phyloP scores from a whole-genome alignment of 805 yeast species.

The Kodamaea restingae region DNA sequence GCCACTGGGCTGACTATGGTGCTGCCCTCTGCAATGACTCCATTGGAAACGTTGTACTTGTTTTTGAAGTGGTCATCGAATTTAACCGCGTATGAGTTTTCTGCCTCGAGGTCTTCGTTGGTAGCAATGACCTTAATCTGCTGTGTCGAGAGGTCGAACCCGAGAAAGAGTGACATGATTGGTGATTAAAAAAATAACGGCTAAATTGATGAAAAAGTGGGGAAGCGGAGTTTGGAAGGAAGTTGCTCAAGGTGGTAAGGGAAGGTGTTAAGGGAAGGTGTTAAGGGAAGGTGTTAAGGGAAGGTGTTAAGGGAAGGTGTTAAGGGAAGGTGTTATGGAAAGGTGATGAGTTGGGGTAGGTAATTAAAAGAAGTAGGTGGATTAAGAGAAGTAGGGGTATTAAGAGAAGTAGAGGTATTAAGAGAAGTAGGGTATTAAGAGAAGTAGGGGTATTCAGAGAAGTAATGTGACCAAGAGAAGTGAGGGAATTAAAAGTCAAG shows the following conservation, averaged over 20 bases:
- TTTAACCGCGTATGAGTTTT: conserved; percentile 59
- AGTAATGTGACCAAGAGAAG: too few relatives aligned
- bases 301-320: too few relatives aligned
- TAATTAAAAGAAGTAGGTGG: background rate
- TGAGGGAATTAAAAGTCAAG: too few relatives aligned
- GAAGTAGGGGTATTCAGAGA: too few relatives aligned
- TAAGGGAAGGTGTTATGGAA: too few relatives aligned
- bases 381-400: background rate
- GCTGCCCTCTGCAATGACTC: conserved; percentile 60
- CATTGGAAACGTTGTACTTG: conserved; percentile 63
- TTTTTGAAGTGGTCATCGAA: conserved; percentile 62
- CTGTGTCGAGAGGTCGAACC: conserved; percentile 87
- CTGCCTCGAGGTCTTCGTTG: conserved; percentile 47
- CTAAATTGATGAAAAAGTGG: background rate
- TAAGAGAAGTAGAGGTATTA: background rate
- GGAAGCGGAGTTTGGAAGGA: too few relatives aligned
- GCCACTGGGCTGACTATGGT: conserved; percentile 74
- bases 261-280: too few relatives aligned
- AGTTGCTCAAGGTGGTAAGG: too few relatives aligned
- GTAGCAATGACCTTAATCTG: conserved; percentile 76
- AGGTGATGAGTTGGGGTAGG: too few relatives aligned
- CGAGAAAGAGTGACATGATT: conserved; percentile 42
- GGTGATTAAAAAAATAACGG: background rate
- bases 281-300: too few relatives aligned
- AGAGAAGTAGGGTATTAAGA: background rate